Percentiles rank a stretch among this genome's conserved stretches.
Conservation (phyloP, 371 early-diverging fungal genomes). For the Polyrhizophydium stewartii region DNA sequence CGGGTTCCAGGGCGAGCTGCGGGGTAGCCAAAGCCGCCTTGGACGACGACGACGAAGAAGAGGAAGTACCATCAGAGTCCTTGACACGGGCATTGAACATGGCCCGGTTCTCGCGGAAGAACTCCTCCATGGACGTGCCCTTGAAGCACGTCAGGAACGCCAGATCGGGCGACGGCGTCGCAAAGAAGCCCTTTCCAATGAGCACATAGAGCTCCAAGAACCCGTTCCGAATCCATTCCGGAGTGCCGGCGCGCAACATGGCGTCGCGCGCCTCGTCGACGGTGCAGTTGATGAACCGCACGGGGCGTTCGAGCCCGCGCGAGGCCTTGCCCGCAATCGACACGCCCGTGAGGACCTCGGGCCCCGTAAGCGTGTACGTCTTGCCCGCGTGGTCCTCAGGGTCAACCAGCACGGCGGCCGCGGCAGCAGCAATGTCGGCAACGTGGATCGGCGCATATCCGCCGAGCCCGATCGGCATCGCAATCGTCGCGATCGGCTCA, state of each 20-base stretch:
- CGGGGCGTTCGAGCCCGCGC: slow-evolving; percentile 16
- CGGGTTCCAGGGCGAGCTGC: too few species aligned
- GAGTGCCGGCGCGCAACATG: not conserved
- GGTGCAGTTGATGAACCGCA: slow-evolving; percentile 12
- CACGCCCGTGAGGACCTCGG: slow-evolving; percentile 21
- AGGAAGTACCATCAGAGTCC: too few species aligned
- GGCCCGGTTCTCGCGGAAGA: slow-evolving; percentile 15
- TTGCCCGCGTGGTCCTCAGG: slow-evolving; percentile 4
- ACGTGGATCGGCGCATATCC: slow-evolving; percentile 16
- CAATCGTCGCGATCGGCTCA: slow-evolving; percentile 9
- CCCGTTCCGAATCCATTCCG: not conserved
- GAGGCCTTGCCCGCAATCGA: slow-evolving; percentile 23
- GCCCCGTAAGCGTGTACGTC: slow-evolving; percentile 22
- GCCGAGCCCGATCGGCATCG: slow-evolving; percentile 15
- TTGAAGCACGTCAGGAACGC: slow-evolving; percentile 2
- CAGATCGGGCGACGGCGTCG: slow-evolving; percentile 5
- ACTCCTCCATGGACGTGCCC: slow-evolving; percentile 10
- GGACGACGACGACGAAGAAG: too few species aligned
- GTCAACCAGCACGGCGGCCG: slow-evolving; percentile 2
- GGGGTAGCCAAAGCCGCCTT: too few species aligned
- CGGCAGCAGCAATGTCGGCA: slow-evolving; percentile 12
- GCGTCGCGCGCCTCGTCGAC: not conserved
- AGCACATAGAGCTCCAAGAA: slow-evolving; percentile 8
- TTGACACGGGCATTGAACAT: slow-evolving; percentile 4
- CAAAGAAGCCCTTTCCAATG: slow-evolving; percentile 14